Evolutionary conservation across 2,329 filamentous ascomycete genomes (phyloP).

Genomic region (Penicillium vulpinum): DNA sequence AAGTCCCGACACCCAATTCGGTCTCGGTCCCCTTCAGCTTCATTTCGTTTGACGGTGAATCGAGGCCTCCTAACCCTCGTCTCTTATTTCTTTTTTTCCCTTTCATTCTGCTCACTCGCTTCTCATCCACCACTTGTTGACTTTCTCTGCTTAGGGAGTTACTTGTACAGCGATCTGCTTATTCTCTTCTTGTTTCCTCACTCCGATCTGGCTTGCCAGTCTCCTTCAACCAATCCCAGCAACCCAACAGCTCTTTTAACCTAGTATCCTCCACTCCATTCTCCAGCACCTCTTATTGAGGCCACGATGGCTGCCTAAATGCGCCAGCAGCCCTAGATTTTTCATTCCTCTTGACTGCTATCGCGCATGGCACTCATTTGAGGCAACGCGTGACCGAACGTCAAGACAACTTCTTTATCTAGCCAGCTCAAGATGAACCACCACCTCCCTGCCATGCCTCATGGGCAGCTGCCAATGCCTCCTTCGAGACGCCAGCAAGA

Average conservation of each 20-base stretch:
- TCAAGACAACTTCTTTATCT: slow-evolving; percentile 34
- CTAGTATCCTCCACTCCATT: slow-evolving; percentile 7
- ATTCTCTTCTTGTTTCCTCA: neutral
- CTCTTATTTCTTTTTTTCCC: neutral
- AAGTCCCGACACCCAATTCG: slow-evolving; percentile 7
- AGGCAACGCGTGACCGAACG: slow-evolving; percentile 42
- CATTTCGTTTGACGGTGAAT: slow-evolving; percentile 13
- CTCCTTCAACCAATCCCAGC: slow-evolving; percentile 9
- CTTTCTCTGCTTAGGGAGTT: neutral
- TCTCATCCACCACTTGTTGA: neutral
- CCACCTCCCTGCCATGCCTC: slow-evolving; percentile 46
- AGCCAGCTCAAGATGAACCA: slow-evolving; percentile 47
- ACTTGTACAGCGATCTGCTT: slow-evolving; percentile 15
- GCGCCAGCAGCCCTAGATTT: slow-evolving; percentile 21
- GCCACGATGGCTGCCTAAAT: slow-evolving; percentile 41
- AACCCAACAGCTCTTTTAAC: slow-evolving; percentile 13
- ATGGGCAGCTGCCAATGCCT: slow-evolving; percentile 54
- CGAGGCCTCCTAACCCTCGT: slow-evolving; percentile 1
- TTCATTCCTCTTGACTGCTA: slow-evolving; percentile 22
- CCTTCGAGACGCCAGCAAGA: slow-evolving; percentile 50
- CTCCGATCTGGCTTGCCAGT: neutral
- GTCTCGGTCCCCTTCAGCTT: slow-evolving; percentile 10
- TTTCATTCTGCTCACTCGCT: neutral
- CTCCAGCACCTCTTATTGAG: slow-evolving; percentile 16
- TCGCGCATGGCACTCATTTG: slow-evolving; percentile 44